A percentile compares a stretch with the other conserved stretches of the same genome.
Conservation (phyloP, 73 alveolate genomes). For the Effrenium voratum region DNA sequence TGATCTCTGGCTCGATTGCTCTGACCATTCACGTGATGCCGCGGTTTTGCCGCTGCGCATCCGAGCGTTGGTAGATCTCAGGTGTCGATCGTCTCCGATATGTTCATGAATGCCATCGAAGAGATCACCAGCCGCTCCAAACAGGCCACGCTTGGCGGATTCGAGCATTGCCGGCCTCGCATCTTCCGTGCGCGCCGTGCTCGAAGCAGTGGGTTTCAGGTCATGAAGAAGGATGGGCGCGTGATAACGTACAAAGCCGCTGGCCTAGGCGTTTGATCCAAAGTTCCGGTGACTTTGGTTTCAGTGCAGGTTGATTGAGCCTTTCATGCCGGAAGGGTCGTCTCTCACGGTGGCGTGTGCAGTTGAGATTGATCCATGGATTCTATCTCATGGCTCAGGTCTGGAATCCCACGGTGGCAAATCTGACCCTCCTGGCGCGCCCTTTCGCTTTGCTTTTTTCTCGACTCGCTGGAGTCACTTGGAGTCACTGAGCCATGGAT, state of each 20-base stretch:
- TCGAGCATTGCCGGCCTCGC: not conserved
- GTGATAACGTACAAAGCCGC: conserved; percentile 58
- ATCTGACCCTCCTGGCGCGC: conserved; percentile 96
- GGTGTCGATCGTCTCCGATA: conserved; percentile 90
- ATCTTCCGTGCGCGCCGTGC: not conserved
- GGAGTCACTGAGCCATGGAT: not conserved
- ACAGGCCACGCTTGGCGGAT: conserved; percentile 16
- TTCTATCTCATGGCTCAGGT: no score
- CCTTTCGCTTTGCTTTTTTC: no score
- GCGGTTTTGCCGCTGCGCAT: not conserved
- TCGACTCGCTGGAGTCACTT: not conserved
- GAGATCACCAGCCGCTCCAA: conserved; percentile 72
- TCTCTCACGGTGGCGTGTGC: no score
- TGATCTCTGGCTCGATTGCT: no score
- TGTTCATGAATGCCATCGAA: conserved; percentile 93
- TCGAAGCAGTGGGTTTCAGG: conserved; percentile 41
- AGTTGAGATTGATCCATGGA: no score
- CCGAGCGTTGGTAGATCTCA: not conserved
- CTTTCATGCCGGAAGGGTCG: no score
- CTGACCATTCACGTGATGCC: not conserved
- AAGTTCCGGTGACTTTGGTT: not conserved
- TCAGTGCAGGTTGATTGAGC: not conserved
- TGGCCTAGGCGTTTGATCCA: no score
- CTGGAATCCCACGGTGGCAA: conserved; percentile 97
- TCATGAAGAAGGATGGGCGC: conserved; percentile 84